Evolutionary conservation across 2,329 filamentous ascomycete genomes (phyloP), one percentile per base, ranked within the genome.

Genomic region (Ophiostoma himal-ulmi): DNA sequence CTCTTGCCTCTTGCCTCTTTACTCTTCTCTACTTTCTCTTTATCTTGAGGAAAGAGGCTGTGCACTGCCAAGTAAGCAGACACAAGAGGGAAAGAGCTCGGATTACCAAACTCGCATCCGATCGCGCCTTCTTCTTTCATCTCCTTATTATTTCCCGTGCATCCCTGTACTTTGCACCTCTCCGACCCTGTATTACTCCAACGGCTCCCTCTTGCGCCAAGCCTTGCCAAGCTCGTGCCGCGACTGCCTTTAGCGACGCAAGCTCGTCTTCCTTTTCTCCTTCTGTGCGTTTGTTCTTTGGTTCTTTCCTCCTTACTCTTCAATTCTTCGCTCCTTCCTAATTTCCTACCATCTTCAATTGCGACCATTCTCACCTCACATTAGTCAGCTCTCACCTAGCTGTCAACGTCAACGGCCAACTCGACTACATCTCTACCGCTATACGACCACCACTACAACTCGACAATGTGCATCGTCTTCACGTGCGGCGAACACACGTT

Each of bases 401-500:
- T 20, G 44, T 20, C 7, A 4, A 22, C 52, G 3, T 54, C n/a
- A 10, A 41, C 44, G 30, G 10, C 11, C 26, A 60, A 5, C 34
- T n/a, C 14, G 5, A 26, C 34, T 6, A 14, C 62, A 11, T 22
- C 54, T n/a, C 7, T 8, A 64, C 8, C 10, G 22, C 34, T 5
- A 37, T 17, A 41, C 20, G 36, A 7, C 13, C 37, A 65, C 36
- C 11, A 66, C 62, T 10, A 14, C 20, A 22, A 26, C 5, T 2
- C 54, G 48, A 34, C 68, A 72, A 88, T 88, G 86, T 88, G 86
- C 80, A 82, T 88, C 76, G 84, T 88, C 78, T 88, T 88, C 75
- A 83, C 85, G 73, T 88, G 85, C 75, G 86, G 86, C 75, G 85
- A 88, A 77, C 83, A 87, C 76, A 88, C 85, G 52, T 88, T 88